Evolutionary conservation across 805 yeast genomes (phyloP), one percentile per base, ranked within the genome.

Genomic region (Zygoascus tannicola): DNA sequence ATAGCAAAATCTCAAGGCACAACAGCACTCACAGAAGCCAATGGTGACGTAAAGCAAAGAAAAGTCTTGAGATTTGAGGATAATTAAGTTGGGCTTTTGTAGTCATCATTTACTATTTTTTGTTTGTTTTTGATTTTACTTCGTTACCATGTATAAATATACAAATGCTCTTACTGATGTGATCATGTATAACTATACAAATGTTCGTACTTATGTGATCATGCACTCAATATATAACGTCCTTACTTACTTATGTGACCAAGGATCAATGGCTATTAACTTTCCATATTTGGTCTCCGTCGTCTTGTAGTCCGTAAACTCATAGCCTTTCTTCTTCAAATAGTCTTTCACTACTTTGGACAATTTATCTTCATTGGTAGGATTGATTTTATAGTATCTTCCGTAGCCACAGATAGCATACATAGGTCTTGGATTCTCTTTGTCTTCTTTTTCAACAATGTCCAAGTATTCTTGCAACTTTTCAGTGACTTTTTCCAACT

Each of bases 221-320:
- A n/a, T 12, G 32, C 16, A 14, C 15, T 40, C 15, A 30, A 5
- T 32, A 15, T 33, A 33, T 32, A n/a, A 33, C 21, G 18, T 36
- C 12, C 32, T 12, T 28, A n/a, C n/a, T n/a, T n/a, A n/a, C n/a
- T n/a, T 28, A 28, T 54, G 56, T 5, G 56, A 50, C 67, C 66
- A 68, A 2, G 73, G 71, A 44, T 68, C 72, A 4, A 68, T 54
- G 10, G 65, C 71, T n/a, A 66, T 56, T 3, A 69, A 44, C 4
- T 64, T 56, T 1, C 73, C 73, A 44, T 53, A 65, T 16, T 46
- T 51, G 1, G 58, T 49, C 23, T 53, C 55, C 4, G 60, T 61
- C 23, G 63, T 61, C n/a, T 45, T 44, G 38, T 62, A 59, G n/a
- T 59, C 57, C 22, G 62, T 61, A 57, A 65, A 66, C 42, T 61